Evolutionary conservation across 345 rosid species (phyloP), one percentile per base, ranked within the genome.

Genomic region (Euphorbia lathyris): DNA sequence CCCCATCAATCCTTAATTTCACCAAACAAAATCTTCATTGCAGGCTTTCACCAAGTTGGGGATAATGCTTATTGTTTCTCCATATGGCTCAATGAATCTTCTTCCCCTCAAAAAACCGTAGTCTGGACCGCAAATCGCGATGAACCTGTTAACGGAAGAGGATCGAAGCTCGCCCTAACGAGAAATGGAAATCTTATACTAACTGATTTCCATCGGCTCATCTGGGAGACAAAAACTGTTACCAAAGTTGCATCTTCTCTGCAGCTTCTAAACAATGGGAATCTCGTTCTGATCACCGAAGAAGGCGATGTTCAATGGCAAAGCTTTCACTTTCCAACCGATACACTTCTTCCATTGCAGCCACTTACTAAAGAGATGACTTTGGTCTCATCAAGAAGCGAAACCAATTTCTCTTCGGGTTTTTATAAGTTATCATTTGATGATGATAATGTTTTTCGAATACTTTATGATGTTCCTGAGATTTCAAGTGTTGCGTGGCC

Each of bases 41-140:
- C 66, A 20, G 50, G 66, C 3, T 63, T 63, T 22, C 43, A 63
- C 32, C 66, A 17, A 20, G 30, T 40, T 22, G 66, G 51, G 4
- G 7, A 20, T 5, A 63, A 63, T 63, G 66, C 66, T 22, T 63
- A 63, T 9, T 63, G 19, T 25, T 63, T 63, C 16, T 27, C 51
- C 32, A 63, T 63, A 63, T 63, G 66, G 66, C 40, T 63, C 4
- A 63, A 22, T 40, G 51, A 63, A 22, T 23, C 17, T 9, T 63
- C 51, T 63, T 40, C 51, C 66, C 0, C 8, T 40, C 62, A 71
- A 67, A 79, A 17, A 47, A 75, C 82, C 1, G 72, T 78, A 25
- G 78, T 70, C 57, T 78, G 78, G 82, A 71, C 71, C 73, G 82
- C 78, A 14, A 78, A 74, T 70, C 67, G 82, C 27, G 76, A 78